Evolutionary conservation across 2,329 filamentous ascomycete genomes (phyloP).

Genomic region (Pestalotiopsis sp.): DNA sequence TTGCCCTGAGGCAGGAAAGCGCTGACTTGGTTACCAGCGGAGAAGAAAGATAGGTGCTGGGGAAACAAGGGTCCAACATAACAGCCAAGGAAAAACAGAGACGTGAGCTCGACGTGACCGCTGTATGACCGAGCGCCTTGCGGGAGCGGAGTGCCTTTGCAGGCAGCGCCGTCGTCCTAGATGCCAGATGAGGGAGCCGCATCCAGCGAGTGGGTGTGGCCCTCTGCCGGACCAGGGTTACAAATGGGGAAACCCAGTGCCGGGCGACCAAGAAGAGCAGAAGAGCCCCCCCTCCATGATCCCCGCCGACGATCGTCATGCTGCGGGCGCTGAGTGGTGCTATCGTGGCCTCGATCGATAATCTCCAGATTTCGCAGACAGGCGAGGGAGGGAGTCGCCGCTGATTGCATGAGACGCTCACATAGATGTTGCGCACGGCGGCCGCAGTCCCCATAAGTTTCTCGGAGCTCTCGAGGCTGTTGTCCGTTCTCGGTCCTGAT

Average conservation of each 20-base stretch:
- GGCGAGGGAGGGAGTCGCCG: neutral
- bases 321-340: neutral
- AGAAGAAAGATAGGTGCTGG: neutral
- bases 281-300: neutral
- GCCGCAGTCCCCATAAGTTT: neutral
- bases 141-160: neutral
- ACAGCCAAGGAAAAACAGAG: neutral
- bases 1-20: neutral
- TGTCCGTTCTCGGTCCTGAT: neutral
- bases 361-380: neutral
- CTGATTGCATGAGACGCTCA: neutral
- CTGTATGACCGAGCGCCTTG: neutral
- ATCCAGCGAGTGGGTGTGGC: neutral
- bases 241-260: constrained; percentile 5
- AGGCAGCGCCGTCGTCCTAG: neutral
- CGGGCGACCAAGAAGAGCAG: neutral
- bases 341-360: neutral
- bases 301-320: neutral
- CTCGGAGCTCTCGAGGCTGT: neutral
- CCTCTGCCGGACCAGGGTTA: neutral
- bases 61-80: neutral
- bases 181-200: constrained; percentile 9
- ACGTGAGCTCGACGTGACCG: neutral
- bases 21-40: neutral
- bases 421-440: neutral